Evolutionary conservation across 169 alveolate species (phyloP), one percentile per base, ranked within the genome.

Genomic region (Eimeria sp.): DNA sequence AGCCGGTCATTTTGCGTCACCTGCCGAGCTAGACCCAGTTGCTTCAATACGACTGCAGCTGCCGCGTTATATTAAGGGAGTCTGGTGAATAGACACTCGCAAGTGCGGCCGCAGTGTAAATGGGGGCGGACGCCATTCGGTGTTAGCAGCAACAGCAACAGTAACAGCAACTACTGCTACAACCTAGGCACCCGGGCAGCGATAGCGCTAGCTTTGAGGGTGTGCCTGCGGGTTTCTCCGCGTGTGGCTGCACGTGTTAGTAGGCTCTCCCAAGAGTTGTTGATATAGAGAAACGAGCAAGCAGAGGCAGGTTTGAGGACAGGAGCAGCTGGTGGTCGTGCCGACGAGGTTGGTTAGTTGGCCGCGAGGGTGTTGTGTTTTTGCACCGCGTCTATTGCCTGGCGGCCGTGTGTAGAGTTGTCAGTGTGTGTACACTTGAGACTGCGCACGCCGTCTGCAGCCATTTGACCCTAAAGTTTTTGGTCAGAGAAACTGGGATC

Each of bases 381-480:
- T 43, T 49, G 61, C 57, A 45, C 65, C 65, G 65, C 63, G 87
- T 76, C 63, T 22, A 45, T 49, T 45, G 87, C 47, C 45, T 45
- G 61, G 40, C 40, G 61, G 61, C 20, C 43, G 25, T 45, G 87
- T 16, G 63, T n/a, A 34, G 84, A 40, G 84, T 45, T 76, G 87
- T 58, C 22, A 63, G 87, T 45, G 87, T 45, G 7, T 11, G 87
- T 47, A 76, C 63, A 76, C 87, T 63, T 45, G 61, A 45, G 18
- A 49, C 87, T 47, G 57, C 87, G 65, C 61, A n/a, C 87, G 45
- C 25, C 61, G 63, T 43, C 87, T 76, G 87, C 87, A 76, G 87
- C 87, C 65, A 63, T 43, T 49, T 22, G 87, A 76, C 61, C 87
- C 57, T 16, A 76, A 76, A 49, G 87, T 76, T 76, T 76, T 76